A percentile compares a stretch with the other conserved stretches of the same genome.
These are phyloP conservation scores for Aspergillus latus DNA, from an alignment of 2,329 filamentous ascomycete genomes.

Conservation along the genomic window DNA sequence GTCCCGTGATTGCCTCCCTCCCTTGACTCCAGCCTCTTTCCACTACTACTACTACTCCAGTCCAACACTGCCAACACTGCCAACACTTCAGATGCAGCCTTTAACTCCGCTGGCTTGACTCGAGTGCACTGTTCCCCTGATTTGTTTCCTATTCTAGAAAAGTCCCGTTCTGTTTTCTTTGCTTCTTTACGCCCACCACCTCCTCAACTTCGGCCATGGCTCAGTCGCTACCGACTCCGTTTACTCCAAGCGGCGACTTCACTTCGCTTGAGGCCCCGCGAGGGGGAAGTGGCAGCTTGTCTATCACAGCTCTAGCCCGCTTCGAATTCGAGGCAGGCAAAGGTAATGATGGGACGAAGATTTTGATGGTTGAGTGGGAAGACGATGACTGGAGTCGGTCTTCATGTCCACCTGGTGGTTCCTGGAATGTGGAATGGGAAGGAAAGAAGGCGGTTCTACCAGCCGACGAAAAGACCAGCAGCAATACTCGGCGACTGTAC, in stretches of 20 bases:
- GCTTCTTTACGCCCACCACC: not conserved
- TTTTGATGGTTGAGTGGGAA: constrained; percentile 92
- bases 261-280: constrained; percentile 35
- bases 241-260: constrained; percentile 35
- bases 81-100: constrained; percentile 14
- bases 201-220: constrained; percentile 10
- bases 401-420: constrained; percentile 40
- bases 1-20: constrained; percentile 10
- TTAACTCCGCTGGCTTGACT: constrained; percentile 4
- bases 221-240: constrained; percentile 22
- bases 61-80: not conserved
- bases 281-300: constrained; percentile 31
- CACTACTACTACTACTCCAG: no score
- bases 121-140: constrained; percentile 6
- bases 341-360: constrained; percentile 81
- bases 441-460: constrained; percentile 73
- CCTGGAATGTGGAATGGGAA: constrained; percentile 82
- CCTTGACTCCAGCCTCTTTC: constrained; percentile 1
- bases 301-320: constrained; percentile 66
- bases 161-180: constrained; percentile 8
- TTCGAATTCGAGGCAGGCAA: constrained; percentile 82
- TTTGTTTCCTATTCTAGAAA: constrained; percentile 13
- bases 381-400: constrained; percentile 55
- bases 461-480: constrained; percentile 58
- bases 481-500: constrained; percentile 66